These are phyloP conservation scores for Nemania sp. DNA, from an alignment of 2,329 filamentous ascomycete genomes.

Conservation along the genomic window DNA sequence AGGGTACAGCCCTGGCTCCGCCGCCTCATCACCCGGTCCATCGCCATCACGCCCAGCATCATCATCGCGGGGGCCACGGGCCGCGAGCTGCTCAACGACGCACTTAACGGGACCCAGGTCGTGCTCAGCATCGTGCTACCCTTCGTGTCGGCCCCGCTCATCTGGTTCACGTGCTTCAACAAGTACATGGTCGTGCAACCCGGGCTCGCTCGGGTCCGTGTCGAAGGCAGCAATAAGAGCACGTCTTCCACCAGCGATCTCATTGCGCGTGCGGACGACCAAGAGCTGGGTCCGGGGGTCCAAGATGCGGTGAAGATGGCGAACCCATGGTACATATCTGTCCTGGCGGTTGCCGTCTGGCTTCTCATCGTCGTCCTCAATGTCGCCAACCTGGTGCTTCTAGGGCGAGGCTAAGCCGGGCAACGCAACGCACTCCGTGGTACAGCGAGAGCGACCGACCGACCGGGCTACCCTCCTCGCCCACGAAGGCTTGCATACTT, in stretches of 20 bases:
- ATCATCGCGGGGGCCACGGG: constrained; percentile 83
- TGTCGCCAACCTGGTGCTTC: constrained; percentile 52
- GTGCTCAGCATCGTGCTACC: constrained; percentile 78
- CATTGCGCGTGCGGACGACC: constrained; percentile 7
- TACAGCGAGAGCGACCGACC: background rate
- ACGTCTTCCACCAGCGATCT: constrained; percentile 9
- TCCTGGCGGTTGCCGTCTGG: constrained; percentile 67
- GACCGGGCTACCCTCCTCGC: background rate
- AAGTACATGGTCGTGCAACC: constrained; percentile 76
- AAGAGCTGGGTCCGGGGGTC: constrained; percentile 14
- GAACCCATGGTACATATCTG: constrained; percentile 69
- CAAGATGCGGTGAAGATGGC: constrained; percentile 62
- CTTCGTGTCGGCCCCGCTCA: constrained; percentile 79
- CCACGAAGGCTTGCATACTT: too few relatives aligned
- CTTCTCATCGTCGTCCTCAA: constrained; percentile 74
- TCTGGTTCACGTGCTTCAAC: constrained; percentile 81
- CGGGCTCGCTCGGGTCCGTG: constrained; percentile 45
- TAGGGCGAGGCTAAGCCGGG: constrained; percentile 29
- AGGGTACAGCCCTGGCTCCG: constrained; percentile 76
- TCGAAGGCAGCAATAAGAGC: constrained; percentile 35
- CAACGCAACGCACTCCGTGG: background rate
- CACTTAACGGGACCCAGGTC: constrained; percentile 78
- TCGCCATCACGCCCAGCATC: constrained; percentile 82
- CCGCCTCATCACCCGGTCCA: constrained; percentile 74
- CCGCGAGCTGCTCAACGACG: constrained; percentile 68